Conservation (phyloP, 179 eudicot species). For the Pouteria campechiana region DNA sequence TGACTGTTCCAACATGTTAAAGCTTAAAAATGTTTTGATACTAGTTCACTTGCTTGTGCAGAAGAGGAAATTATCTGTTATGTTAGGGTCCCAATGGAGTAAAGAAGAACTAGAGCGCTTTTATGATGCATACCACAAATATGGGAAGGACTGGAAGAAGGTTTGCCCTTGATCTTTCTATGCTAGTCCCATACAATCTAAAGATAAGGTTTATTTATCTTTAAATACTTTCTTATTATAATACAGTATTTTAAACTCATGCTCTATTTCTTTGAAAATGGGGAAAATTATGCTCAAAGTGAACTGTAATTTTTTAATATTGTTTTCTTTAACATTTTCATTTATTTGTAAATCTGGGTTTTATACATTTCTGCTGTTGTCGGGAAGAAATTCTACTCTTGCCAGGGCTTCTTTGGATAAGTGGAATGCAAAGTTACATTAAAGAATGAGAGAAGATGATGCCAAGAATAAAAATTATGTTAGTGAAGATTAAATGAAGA, state of each 20-base stretch:
- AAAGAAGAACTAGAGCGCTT: conserved; percentile 35
- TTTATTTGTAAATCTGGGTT: too few species aligned
- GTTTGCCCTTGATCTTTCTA: conserved; percentile 10
- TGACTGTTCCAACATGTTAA: too few species aligned
- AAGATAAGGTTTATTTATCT: not conserved
- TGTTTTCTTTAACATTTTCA: not conserved
- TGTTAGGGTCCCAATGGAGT: conserved; percentile 51
- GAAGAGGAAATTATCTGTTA: conserved; percentile 35
- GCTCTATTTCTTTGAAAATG: not conserved
- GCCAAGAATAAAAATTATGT: too few species aligned
- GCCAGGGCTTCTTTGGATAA: too few species aligned
- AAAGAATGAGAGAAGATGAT: too few species aligned
- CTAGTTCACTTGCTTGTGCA: conserved; percentile 15
- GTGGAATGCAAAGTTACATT: too few species aligned
- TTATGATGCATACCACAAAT: conserved; percentile 40
- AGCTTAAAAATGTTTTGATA: too few species aligned
- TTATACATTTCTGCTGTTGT: too few species aligned
- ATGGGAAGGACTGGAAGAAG: conserved; percentile 54
- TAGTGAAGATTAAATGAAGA: too few species aligned
- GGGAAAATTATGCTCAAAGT: not conserved
- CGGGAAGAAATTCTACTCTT: too few species aligned
- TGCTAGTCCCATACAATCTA: not conserved
- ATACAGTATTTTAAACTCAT: not conserved
- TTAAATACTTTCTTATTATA: not conserved
- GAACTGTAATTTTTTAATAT: not conserved